Conservation (phyloP, 225 moss, liverwort and hornwort genomes). For the Straminergon stramineum region DNA sequence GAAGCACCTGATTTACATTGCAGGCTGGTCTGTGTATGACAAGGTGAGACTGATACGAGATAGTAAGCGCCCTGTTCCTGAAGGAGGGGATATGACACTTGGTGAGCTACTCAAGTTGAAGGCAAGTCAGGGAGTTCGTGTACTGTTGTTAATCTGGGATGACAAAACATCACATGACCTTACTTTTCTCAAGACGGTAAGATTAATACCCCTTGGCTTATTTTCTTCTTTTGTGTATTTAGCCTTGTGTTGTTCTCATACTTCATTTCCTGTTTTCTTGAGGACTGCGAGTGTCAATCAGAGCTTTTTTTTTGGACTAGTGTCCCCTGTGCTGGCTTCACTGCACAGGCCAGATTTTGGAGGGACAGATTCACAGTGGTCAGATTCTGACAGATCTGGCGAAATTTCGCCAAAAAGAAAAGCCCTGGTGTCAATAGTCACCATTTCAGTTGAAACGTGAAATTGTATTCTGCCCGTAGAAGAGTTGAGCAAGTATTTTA, state of each 20-base stretch:
- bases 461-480: neutral
- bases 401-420: no score
- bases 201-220: neutral
- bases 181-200: slow-evolving; percentile 48
- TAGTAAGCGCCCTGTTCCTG: slow-evolving; percentile 28
- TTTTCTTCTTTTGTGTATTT: neutral
- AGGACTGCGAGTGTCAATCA: neutral
- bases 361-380: no score
- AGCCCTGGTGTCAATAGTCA: neutral
- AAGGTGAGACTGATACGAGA: slow-evolving; percentile 68
- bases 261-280: neutral
- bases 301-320: no score
- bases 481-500: neutral
- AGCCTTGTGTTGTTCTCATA: neutral
- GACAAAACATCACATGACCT: slow-evolving; percentile 92
- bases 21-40: slow-evolving; percentile 84
- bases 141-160: slow-evolving; percentile 76
- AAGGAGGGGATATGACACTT: slow-evolving; percentile 52
- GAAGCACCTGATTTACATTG: slow-evolving; percentile 76
- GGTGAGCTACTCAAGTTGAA: slow-evolving; percentile 88
- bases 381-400: no score
- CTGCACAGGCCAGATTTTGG: no score
- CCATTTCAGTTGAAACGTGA: neutral
- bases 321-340: no score
- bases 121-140: slow-evolving; percentile 64